These are phyloP conservation scores for Globisporangium parvum DNA, from an alignment of 352 stramenopile genomes.

Conservation along the genomic window DNA sequence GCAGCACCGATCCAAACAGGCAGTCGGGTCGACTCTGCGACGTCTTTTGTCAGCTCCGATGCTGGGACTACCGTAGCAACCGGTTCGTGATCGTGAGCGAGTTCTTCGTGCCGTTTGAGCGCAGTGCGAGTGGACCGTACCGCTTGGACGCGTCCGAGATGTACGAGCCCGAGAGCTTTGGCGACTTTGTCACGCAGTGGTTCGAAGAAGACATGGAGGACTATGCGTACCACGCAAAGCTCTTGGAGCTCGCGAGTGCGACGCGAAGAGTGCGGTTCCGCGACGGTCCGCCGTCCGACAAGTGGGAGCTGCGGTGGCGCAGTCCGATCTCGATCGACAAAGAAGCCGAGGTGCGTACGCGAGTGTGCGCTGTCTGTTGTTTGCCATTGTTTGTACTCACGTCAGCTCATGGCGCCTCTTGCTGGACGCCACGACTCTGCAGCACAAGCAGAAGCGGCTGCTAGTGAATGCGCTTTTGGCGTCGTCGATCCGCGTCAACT, in stretches of 20 bases:
- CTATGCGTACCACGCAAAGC: conserved; percentile 29
- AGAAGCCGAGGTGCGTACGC: conserved; percentile 32
- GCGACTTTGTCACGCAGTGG: conserved; percentile 62
- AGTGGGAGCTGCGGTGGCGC: conserved; percentile 78
- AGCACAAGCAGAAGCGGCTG: conserved; percentile 62
- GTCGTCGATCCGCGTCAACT: conserved; percentile 60
- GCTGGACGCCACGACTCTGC: not conserved
- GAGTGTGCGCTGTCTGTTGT: not conserved
- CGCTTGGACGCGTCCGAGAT: conserved; percentile 15
- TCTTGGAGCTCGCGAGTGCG: conserved; percentile 33
- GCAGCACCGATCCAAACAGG: conserved; percentile 17
- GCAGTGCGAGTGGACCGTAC: conserved; percentile 3
- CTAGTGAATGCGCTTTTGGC: conserved; percentile 63
- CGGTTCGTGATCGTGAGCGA: conserved; percentile 49
- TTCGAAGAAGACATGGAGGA: conserved; percentile 65
- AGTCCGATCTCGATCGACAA: conserved; percentile 50
- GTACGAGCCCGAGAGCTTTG: conserved; percentile 52
- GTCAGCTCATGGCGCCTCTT: not conserved
- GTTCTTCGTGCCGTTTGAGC: conserved; percentile 76
- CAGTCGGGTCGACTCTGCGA: conserved; percentile 20
- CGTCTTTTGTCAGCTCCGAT: conserved; percentile 66
- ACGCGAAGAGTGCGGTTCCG: conserved; percentile 28
- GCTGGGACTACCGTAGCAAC: conserved; percentile 48
- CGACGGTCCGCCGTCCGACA: conserved; percentile 37
- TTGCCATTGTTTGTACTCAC: not conserved